Conservation (phyloP, 305 asterid genomes). For the Solanum aculeatissimum region DNA sequence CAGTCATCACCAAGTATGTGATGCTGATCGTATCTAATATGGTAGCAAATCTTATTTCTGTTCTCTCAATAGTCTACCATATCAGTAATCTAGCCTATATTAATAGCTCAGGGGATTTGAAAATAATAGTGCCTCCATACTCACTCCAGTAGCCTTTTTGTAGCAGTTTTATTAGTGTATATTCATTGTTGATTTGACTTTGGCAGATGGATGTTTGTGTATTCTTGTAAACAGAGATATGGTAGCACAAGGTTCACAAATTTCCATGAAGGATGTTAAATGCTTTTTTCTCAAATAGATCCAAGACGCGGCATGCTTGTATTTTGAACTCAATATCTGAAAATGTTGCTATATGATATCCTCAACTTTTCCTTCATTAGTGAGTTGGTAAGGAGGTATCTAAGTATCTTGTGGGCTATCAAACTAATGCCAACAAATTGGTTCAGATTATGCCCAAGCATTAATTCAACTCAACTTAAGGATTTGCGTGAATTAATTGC, state of each 20-base stretch:
- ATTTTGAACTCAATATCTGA: neutral
- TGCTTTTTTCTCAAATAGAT: conserved; percentile 87
- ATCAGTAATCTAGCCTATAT: neutral
- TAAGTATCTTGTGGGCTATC: neutral
- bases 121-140: no score
- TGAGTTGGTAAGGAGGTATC: neutral
- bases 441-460: neutral
- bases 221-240: conserved; percentile 83
- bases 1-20: conserved; percentile 94
- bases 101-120: neutral
- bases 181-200: neutral
- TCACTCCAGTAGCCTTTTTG: neutral
- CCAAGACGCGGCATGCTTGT: conserved; percentile 45
- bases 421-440: neutral
- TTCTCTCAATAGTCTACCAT: neutral
- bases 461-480: neutral
- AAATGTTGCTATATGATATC: neutral
- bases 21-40: conserved; percentile 84
- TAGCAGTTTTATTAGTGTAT: neutral
- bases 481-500: neutral
- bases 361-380: neutral
- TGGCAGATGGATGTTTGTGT: conserved; percentile 86
- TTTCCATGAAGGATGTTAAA: conserved; percentile 81
- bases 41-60: conserved; percentile 28
- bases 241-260: conserved; percentile 92